A percentile compares a stretch with the other conserved stretches of the same genome.
Conservation (phyloP, 2,329 filamentous ascomycete genomes). For the Colletotrichum euphorbiae region DNA sequence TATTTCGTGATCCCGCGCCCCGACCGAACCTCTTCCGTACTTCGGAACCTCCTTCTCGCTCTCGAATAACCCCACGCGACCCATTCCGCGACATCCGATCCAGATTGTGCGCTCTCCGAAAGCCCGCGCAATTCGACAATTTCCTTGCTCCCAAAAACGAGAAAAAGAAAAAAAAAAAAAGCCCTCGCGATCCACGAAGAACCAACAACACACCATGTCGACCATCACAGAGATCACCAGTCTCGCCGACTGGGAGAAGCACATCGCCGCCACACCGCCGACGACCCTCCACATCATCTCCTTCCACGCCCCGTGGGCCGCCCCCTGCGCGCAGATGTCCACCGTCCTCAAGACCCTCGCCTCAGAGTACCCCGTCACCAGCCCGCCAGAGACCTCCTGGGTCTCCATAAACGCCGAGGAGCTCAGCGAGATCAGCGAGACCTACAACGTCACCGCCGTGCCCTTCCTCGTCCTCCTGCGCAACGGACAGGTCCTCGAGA, state of each 20-base stretch:
- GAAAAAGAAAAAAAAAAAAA: conserved; percentile 12
- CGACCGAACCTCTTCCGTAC: conserved; percentile 9
- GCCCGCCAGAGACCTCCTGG: conserved; percentile 79
- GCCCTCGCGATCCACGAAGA: conserved; percentile 21
- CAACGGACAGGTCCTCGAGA: conserved; percentile 80
- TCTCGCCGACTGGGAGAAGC: conserved; percentile 77
- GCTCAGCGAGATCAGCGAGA: conserved; percentile 88
- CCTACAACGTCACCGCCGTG: conserved; percentile 93
- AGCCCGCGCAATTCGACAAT: background rate
- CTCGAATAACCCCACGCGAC: conserved; percentile 17
- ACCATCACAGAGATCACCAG: conserved; percentile 81
- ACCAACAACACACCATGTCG: conserved; percentile 67
- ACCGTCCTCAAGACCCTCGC: conserved; percentile 88
- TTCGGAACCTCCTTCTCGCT: conserved; percentile 11
- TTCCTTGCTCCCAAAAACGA: background rate
- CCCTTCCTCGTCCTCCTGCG: conserved; percentile 89
- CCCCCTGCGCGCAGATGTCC: conserved; percentile 94
- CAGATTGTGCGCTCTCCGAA: conserved; percentile 6
- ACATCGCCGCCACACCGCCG: conserved; percentile 73
- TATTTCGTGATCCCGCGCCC: conserved; percentile 33
- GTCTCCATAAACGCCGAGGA: conserved; percentile 95
- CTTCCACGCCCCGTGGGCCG: conserved; percentile 97
- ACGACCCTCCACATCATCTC: conserved; percentile 85
- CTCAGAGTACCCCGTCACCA: conserved; percentile 80
- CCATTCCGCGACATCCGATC: background rate